Conservation (phyloP, 2,329 filamentous ascomycete species). For the Aspergillus transmontanensis region DNA sequence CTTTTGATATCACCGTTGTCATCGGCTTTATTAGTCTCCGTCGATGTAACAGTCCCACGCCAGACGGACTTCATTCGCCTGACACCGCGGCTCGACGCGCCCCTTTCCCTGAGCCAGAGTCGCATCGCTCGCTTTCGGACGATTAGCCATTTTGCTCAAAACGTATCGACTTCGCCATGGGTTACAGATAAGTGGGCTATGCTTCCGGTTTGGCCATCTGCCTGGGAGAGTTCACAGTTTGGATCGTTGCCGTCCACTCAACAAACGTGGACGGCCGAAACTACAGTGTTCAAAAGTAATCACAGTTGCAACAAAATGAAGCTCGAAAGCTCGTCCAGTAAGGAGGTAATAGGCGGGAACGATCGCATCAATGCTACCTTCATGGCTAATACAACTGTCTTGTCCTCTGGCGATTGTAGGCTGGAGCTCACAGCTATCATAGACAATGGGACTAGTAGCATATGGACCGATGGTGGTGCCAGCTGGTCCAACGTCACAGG, state of each 20-base stretch:
- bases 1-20: not conserved
- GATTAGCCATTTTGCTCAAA: not conserved
- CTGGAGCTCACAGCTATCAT: not conserved
- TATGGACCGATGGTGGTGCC: not conserved
- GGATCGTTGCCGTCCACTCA: not conserved
- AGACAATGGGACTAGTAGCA: not conserved
- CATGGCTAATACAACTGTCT: not conserved
- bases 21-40: not conserved
- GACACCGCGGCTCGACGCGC: not conserved
- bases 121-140: constrained; percentile 2
- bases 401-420: not conserved
- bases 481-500: constrained; percentile 2
- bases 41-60: not conserved
- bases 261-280: constrained; percentile 1
- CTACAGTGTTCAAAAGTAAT: constrained; percentile 1
- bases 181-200: constrained; percentile 1
- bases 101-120: not conserved
- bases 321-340: not conserved
- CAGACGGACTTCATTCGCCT: not conserved
- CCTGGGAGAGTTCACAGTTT: not conserved
- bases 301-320: not conserved
- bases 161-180: constrained; percentile 3
- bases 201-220: constrained; percentile 4
- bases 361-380: not conserved
- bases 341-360: not conserved